Conservation (phyloP, 805 yeast species). For the Suhomyces emberorum region DNA sequence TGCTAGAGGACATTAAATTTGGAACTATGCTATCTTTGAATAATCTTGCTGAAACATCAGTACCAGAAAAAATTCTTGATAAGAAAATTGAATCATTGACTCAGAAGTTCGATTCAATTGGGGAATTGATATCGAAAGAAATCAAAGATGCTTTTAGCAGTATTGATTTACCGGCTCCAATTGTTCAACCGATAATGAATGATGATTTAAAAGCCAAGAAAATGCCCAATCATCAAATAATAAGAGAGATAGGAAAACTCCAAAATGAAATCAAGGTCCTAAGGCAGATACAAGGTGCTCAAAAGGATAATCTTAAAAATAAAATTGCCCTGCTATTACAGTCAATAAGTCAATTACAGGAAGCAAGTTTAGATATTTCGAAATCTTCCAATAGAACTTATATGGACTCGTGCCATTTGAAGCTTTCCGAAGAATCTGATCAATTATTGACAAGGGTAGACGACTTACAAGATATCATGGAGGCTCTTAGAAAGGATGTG, state of each 20-base stretch:
- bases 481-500: slow-evolving; percentile 84
- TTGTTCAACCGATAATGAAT: slow-evolving; percentile 4
- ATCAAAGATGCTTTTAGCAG: slow-evolving; percentile 18
- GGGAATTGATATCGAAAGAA: slow-evolving; percentile 12
- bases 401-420: slow-evolving; percentile 72
- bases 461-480: slow-evolving; percentile 88
- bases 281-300: slow-evolving; percentile 50
- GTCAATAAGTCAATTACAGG: slow-evolving; percentile 52
- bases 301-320: slow-evolving; percentile 39
- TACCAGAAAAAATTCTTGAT: slow-evolving; percentile 19
- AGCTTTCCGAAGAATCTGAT: slow-evolving; percentile 76
- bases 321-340: slow-evolving; percentile 43
- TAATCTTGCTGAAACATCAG: slow-evolving; percentile 36
- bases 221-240: background rate
- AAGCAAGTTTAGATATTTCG: slow-evolving; percentile 37
- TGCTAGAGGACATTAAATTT: slow-evolving; percentile 53
- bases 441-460: slow-evolving; percentile 73
- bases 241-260: slow-evolving; percentile 40
- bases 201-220: background rate
- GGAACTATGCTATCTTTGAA: slow-evolving; percentile 61
- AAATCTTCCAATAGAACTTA: slow-evolving; percentile 47
- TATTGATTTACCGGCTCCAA: slow-evolving; percentile 19
- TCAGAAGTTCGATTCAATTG: slow-evolving; percentile 16
- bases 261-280: slow-evolving; percentile 58
- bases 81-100: slow-evolving; percentile 13